phyloP scores from a whole-genome alignment of 2,329 filamentous ascomycete genomes.

The Hymenoscyphus scutula region DNA sequence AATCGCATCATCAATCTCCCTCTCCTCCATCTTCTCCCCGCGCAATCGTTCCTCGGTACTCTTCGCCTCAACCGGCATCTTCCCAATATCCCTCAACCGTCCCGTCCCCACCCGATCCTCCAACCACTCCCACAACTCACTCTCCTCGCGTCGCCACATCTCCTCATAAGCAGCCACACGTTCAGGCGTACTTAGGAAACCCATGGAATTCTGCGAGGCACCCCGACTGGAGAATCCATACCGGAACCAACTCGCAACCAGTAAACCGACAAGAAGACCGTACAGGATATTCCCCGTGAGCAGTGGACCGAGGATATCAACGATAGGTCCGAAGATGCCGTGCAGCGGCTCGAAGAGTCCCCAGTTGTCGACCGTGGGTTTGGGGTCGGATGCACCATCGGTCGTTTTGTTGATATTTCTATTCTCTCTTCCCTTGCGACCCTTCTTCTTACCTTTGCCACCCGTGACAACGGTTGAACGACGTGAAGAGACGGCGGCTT shows the following conservation, averaged over 20 bases:
- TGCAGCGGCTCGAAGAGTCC: conserved; percentile 78
- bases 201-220: conserved; percentile 37
- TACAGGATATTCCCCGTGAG: conserved; percentile 77
- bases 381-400: conserved; percentile 35
- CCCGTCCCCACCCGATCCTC: conserved; percentile 53
- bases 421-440: conserved; percentile 44
- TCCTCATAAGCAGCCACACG: conserved; percentile 85
- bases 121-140: conserved; percentile 38
- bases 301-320: conserved; percentile 67
- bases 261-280: conserved; percentile 67
- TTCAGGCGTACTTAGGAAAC: conserved; percentile 51
- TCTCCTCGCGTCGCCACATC: conserved; percentile 55
- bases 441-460: conserved; percentile 55
- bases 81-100: conserved; percentile 61
- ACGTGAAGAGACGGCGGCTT: conserved; percentile 67
- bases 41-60: conserved; percentile 28
- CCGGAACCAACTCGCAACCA: conserved; percentile 74
- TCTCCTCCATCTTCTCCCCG: conserved; percentile 32
- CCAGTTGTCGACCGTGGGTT: conserved; percentile 56
- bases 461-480: conserved; percentile 49
- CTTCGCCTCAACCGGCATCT: conserved; percentile 31
- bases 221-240: conserved; percentile 47
- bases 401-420: conserved; percentile 43
- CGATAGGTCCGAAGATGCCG: conserved; percentile 64
- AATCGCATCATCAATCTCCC: conserved; percentile 36